Percentiles rank a stretch among this genome's conserved stretches.
These are phyloP conservation scores for Coemansia sp. DNA, from an alignment of 192 early-diverging fungal species.

Conservation along the genomic window DNA sequence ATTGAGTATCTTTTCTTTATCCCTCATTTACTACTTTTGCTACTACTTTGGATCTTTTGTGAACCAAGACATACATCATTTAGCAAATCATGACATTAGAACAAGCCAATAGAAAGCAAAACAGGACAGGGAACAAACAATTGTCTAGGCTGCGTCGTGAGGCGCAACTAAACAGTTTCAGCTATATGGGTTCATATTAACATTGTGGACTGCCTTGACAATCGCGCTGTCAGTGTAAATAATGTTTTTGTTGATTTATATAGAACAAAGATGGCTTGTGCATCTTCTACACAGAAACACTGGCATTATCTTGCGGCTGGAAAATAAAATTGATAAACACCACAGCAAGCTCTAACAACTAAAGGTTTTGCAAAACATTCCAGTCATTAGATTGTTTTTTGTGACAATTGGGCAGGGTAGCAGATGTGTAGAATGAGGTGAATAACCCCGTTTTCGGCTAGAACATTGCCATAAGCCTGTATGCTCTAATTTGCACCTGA, in stretches of 20 bases:
- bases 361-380: neutral
- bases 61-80: neutral
- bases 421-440: neutral
- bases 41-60: neutral
- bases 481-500: too few species aligned
- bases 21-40: neutral
- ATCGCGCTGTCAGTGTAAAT: neutral
- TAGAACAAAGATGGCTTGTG: neutral
- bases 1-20: neutral
- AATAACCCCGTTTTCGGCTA: neutral
- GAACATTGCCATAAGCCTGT: neutral
- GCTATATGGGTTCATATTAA: neutral
- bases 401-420: neutral
- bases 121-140: neutral
- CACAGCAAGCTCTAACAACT: neutral
- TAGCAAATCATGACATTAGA: neutral
- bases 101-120: slow-evolving; percentile 2
- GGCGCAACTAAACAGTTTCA: neutral
- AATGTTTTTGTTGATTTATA: neutral
- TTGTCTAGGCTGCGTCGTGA: neutral
- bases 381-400: neutral
- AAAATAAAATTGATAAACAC: neutral
- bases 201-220: neutral
- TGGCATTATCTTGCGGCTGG: neutral
- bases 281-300: neutral